Percentiles rank a stretch among this genome's conserved stretches.
Conservation (phyloP, 257 asterid genomes). For the Capsicum baccatum region DNA sequence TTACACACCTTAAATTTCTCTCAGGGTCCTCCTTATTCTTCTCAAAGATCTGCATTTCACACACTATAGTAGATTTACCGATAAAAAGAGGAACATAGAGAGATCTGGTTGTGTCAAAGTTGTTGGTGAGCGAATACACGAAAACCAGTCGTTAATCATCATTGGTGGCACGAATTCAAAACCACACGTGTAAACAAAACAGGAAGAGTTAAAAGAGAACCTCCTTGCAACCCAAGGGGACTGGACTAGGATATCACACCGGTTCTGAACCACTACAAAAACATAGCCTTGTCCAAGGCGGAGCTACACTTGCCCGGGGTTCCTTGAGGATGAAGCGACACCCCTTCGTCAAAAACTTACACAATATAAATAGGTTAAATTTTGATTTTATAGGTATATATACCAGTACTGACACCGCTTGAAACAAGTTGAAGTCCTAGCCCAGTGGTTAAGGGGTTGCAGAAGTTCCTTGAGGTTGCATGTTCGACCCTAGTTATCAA, state of each 20-base stretch:
- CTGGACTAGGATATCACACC: background rate
- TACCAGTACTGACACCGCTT: too few species aligned
- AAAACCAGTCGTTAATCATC: background rate
- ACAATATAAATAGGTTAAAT: too few species aligned
- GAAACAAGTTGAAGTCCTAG: too few species aligned
- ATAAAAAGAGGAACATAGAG: background rate
- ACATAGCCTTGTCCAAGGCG: background rate
- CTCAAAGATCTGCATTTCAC: conserved; percentile 18
- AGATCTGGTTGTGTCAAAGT: background rate
- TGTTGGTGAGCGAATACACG: background rate
- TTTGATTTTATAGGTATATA: too few species aligned
- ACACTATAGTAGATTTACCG: background rate
- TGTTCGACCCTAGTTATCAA: too few species aligned
- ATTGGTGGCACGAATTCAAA: background rate
- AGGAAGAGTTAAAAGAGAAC: background rate
- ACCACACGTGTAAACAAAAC: background rate
- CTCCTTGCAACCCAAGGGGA: background rate
- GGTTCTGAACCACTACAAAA: background rate
- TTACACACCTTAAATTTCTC: background rate
- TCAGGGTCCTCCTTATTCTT: conserved; percentile 1
- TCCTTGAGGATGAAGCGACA: too few species aligned
- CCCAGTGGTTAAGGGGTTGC: too few species aligned
- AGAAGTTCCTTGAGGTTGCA: too few species aligned
- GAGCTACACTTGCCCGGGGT: too few species aligned
- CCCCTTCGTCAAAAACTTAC: too few species aligned